These are phyloP conservation scores for Euphorbia corollata DNA, from an alignment of 441 rosid genomes.

Conservation along the genomic window DNA sequence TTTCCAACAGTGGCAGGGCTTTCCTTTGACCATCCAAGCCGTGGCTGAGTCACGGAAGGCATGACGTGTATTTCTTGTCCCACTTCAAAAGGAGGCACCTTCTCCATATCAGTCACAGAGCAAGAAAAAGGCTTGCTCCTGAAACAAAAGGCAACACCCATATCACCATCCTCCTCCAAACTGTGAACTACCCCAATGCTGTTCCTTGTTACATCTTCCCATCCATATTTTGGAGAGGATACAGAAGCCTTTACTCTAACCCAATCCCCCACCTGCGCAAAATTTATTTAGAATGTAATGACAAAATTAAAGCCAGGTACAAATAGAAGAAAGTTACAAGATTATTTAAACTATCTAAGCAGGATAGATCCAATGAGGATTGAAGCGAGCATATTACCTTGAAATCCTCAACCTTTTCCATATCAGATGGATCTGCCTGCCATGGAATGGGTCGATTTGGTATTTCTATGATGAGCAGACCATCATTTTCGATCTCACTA, in stretches of 20 bases:
- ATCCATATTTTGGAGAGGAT: conserved; percentile 91
- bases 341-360: not conserved
- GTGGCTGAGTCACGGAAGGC: conserved; percentile 81
- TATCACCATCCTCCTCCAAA: conserved; percentile 93
- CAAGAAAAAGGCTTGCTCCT: conserved; percentile 87
- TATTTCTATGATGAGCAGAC: conserved; percentile 86
- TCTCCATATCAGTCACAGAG: conserved; percentile 91
- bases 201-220: conserved; percentile 84
- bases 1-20: conserved; percentile 90
- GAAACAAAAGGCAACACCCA: conserved; percentile 93
- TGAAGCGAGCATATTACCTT: conserved; percentile 46
- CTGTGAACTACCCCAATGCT: conserved; percentile 89
- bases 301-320: not conserved
- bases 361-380: not conserved
- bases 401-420: conserved; percentile 96
- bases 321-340: not conserved
- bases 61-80: conserved; percentile 83
- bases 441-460: conserved; percentile 83
- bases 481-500: conserved; percentile 90
- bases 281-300: conserved; percentile 1
- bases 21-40: conserved; percentile 97
- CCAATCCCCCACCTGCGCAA: conserved; percentile 90
- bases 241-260: conserved; percentile 92
- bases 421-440: conserved; percentile 99
- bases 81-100: conserved; percentile 79